Conservation (phyloP, 2,329 filamentous ascomycete species). For the Fusarium algeriense region DNA sequence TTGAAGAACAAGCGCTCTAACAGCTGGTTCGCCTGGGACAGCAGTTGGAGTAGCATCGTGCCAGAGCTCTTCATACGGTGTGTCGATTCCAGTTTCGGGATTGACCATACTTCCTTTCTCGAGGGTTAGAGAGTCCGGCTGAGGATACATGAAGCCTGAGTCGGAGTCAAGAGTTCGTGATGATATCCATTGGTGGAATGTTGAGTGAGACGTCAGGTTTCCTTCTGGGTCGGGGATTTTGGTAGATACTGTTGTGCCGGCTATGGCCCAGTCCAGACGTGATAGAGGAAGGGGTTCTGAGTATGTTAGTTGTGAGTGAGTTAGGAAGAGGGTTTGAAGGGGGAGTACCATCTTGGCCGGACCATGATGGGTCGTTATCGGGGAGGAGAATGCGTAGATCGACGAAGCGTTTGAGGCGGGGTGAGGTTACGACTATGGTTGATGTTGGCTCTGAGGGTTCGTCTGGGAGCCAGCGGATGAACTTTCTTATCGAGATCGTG, state of each 20-base stretch:
- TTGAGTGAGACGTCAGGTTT: slow-evolving; percentile 51
- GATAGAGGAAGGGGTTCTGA: slow-evolving; percentile 41
- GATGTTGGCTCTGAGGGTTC: slow-evolving; percentile 69
- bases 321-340: too few relatives aligned
- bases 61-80: slow-evolving; percentile 77
- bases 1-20: slow-evolving; percentile 21
- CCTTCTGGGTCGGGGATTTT: slow-evolving; percentile 45
- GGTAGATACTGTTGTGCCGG: slow-evolving; percentile 63
- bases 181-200: slow-evolving; percentile 72
- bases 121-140: slow-evolving; percentile 57
- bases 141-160: slow-evolving; percentile 67
- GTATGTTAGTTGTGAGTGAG: background rate
- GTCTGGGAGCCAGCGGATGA: slow-evolving; percentile 69
- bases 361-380: slow-evolving; percentile 32
- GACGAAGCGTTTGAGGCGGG: slow-evolving; percentile 65
- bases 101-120: slow-evolving; percentile 73
- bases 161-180: slow-evolving; percentile 63
- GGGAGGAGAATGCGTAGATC: slow-evolving; percentile 68
- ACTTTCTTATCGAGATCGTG: slow-evolving; percentile 68
- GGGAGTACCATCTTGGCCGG: slow-evolving; percentile 34
- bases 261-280: slow-evolving; percentile 74
- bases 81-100: slow-evolving; percentile 62
- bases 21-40: slow-evolving; percentile 8
- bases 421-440: slow-evolving; percentile 74
- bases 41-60: slow-evolving; percentile 56